These are phyloP conservation scores for Periconia digitata DNA, from an alignment of 2,329 filamentous ascomycete genomes.

Conservation along the genomic window DNA sequence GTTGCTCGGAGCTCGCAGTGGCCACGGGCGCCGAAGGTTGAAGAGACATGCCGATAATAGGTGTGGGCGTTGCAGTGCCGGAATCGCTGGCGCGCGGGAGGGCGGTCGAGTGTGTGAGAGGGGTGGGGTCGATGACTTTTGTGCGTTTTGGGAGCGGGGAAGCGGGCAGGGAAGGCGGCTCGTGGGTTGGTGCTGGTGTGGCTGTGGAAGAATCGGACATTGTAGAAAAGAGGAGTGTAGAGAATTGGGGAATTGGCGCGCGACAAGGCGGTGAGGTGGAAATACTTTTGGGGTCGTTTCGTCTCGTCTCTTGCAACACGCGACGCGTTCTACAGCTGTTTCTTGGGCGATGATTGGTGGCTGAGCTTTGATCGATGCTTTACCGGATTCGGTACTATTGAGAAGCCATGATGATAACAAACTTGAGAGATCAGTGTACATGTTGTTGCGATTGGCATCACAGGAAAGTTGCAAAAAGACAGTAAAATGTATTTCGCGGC, in stretches of 20 bases:
- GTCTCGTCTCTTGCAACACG: no score
- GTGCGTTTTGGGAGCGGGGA: slow-evolving; percentile 81
- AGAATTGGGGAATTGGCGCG: background rate
- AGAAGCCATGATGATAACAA: no score
- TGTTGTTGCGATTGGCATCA: no score
- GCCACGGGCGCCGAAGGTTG: slow-evolving; percentile 24
- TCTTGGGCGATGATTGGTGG: no score
- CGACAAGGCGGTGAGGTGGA: slow-evolving; percentile 1
- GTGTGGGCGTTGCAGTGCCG: slow-evolving; percentile 40
- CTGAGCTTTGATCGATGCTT: no score
- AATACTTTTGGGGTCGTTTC: no score
- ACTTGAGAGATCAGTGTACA: no score
- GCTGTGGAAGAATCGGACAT: slow-evolving; percentile 8
- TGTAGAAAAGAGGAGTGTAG: background rate
- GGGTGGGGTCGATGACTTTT: slow-evolving; percentile 60
- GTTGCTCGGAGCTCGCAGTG: slow-evolving; percentile 32
- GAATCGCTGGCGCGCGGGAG: slow-evolving; percentile 32
- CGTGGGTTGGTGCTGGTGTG: slow-evolving; percentile 35
- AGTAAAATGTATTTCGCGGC: no score
- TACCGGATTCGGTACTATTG: no score
- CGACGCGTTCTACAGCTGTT: no score
- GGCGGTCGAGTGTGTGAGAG: slow-evolving; percentile 29
- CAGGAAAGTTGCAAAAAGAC: no score
- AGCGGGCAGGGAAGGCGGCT: slow-evolving; percentile 61
- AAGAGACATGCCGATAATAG: slow-evolving; percentile 21